Evolutionary conservation across 164 flowering plant species (phyloP).

Genomic region (Liriodendron chinense): DNA sequence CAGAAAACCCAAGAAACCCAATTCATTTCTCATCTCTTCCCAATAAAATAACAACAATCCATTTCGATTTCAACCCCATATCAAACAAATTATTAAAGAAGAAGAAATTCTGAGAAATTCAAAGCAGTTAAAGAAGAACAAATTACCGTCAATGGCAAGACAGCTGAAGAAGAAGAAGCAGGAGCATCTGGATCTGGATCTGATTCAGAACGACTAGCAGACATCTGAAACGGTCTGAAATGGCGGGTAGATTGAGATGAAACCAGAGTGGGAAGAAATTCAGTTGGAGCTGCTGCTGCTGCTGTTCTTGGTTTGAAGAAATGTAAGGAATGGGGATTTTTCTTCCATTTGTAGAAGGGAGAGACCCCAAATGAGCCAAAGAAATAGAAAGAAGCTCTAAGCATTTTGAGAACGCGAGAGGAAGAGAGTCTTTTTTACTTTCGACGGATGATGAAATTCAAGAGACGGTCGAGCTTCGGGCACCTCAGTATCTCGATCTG

Average conservation of each 20-base stretch:
- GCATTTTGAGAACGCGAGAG: conserved; percentile 13
- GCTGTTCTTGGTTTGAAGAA: not conserved
- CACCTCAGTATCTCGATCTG: not conserved
- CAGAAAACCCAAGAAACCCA: too few species aligned
- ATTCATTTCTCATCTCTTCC: not conserved
- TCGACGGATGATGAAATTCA: not conserved
- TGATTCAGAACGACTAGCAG: conserved; percentile 33
- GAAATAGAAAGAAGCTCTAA: conserved; percentile 6
- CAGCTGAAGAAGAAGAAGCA: conserved; percentile 23
- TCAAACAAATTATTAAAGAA: not conserved
- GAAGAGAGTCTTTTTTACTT: not conserved
- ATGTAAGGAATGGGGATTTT: not conserved
- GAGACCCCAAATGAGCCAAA: conserved; percentile 3
- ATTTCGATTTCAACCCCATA: not conserved
- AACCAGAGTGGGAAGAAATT: not conserved
- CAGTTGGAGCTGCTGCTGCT: not conserved
- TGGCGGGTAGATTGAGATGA: conserved; percentile 2
- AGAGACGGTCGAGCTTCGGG: not conserved
- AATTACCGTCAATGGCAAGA: not conserved
- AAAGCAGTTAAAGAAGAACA: not conserved
- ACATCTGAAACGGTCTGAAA: conserved; percentile 29
- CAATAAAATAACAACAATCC: not conserved
- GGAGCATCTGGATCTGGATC: conserved; percentile 26
- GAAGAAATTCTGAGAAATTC: not conserved
- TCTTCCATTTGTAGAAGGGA: conserved; percentile 13